Evolutionary conservation across 2,329 filamentous ascomycete genomes (phyloP).

Genomic region (Thielaviopsis punctulata): DNA sequence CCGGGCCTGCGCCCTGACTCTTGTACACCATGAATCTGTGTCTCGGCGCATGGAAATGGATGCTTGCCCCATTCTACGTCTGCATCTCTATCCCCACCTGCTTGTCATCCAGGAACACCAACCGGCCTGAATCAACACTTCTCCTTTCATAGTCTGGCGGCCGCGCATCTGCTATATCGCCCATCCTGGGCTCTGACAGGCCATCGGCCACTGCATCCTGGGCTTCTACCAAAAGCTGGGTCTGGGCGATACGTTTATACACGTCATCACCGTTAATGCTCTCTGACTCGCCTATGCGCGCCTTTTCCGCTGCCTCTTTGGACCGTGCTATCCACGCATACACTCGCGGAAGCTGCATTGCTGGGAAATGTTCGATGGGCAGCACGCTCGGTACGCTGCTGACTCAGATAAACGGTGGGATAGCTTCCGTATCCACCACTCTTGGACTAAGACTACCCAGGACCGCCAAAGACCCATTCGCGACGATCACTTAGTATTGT

Average conservation of each 20-base stretch:
- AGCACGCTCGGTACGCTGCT: slow-evolving; percentile 36
- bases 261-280: slow-evolving; percentile 36
- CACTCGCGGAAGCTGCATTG: slow-evolving; percentile 36
- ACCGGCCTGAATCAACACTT: slow-evolving; percentile 38
- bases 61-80: slow-evolving; percentile 22
- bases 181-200: slow-evolving; percentile 24
- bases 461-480: slow-evolving; percentile 41
- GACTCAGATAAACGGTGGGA: slow-evolving; percentile 55
- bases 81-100: slow-evolving; percentile 42
- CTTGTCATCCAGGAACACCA: slow-evolving; percentile 32
- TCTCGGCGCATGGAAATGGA: slow-evolving; percentile 44
- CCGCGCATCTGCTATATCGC: slow-evolving; percentile 38
- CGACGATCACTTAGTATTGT: slow-evolving; percentile 48
- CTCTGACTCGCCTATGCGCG: slow-evolving; percentile 23
- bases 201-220: slow-evolving; percentile 23
- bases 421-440: slow-evolving; percentile 50
- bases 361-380: slow-evolving; percentile 32
- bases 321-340: slow-evolving; percentile 52
- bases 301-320: slow-evolving; percentile 26
- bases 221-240: slow-evolving; percentile 29
- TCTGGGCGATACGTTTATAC: slow-evolving; percentile 26
- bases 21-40: slow-evolving; percentile 36
- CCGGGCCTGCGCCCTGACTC: slow-evolving; percentile 1
- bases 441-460: slow-evolving; percentile 33
- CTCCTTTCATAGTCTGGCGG: slow-evolving; percentile 44